Evolutionary conservation across 495 filamentous ascomycete genomes (phyloP).

Genomic region (Mytilinidion resinicola): DNA sequence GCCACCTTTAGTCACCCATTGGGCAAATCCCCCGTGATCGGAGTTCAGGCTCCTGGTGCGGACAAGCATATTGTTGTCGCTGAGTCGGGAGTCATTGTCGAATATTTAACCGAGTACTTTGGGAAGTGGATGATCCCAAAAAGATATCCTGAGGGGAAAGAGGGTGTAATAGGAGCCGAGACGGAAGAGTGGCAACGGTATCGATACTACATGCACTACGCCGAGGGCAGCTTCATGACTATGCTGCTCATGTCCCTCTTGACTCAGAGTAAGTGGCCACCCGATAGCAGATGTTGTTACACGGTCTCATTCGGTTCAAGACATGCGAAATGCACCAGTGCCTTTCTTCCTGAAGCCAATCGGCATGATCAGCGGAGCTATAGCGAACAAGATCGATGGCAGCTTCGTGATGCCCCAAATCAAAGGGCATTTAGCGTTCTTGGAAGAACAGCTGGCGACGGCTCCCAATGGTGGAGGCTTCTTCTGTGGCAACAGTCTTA

Average conservation of each 20-base stretch:
- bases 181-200: constrained; percentile 70
- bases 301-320: constrained; percentile 33
- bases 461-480: constrained; percentile 58
- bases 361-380: constrained; percentile 56
- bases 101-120: constrained; percentile 77
- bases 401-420: constrained; percentile 59
- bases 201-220: constrained; percentile 75
- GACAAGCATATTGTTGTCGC: constrained; percentile 60
- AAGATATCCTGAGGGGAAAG: constrained; percentile 52
- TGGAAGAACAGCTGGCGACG: constrained; percentile 64
- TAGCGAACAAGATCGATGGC: constrained; percentile 56
- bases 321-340: constrained; percentile 55
- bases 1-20: too few relatives aligned
- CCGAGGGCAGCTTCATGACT: constrained; percentile 73
- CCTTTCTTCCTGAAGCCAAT: constrained; percentile 86
- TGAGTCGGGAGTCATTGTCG: constrained; percentile 70
- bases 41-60: constrained; percentile 44
- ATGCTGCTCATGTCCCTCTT: constrained; percentile 55
- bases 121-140: constrained; percentile 55
- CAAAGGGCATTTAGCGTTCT: constrained; percentile 58
- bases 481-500: constrained; percentile 65
- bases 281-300: neutral
- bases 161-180: constrained; percentile 57
- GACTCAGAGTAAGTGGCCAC: constrained; percentile 46
- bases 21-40: constrained; percentile 75